Evolutionary conservation across 352 stramenopile genomes (phyloP).

Genomic region (Halophytophthora polymorphica): DNA sequence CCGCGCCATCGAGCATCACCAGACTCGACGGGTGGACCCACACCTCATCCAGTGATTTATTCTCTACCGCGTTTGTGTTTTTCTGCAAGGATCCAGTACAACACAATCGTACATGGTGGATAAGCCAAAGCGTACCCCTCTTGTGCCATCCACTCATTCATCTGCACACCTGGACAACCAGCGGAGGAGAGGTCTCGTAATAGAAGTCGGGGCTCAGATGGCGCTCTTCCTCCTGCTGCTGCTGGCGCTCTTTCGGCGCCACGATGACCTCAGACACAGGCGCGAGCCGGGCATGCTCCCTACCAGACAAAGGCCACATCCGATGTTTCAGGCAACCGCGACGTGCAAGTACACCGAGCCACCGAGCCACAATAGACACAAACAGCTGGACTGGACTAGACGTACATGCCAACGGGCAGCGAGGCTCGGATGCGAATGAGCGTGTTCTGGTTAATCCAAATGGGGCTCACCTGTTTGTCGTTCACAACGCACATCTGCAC

Average conservation of each 20-base stretch:
- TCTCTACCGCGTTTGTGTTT: slow-evolving; percentile 11
- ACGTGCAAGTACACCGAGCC: not conserved
- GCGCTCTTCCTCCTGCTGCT: slow-evolving; percentile 13
- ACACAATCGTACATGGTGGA: not conserved
- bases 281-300: slow-evolving; percentile 65
- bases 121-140: not conserved
- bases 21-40: slow-evolving; percentile 66
- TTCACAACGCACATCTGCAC: slow-evolving; percentile 84
- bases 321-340: too few relatives aligned
- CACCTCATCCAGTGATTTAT: slow-evolving; percentile 50
- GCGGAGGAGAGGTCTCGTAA: slow-evolving; percentile 48
- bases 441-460: slow-evolving; percentile 78
- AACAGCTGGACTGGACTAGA: not conserved
- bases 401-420: slow-evolving; percentile 67
- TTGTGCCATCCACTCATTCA: not conserved
- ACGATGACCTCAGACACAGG: slow-evolving; percentile 75
- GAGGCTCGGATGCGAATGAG: slow-evolving; percentile 64
- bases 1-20: slow-evolving; percentile 53
- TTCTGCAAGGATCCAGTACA: slow-evolving; percentile 9
- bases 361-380: not conserved
- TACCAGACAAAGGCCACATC: slow-evolving; percentile 11
- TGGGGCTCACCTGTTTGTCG: slow-evolving; percentile 79
- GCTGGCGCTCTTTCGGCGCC: slow-evolving; percentile 63
- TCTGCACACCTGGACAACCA: slow-evolving; percentile 44
- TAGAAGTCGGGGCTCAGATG: slow-evolving; percentile 50